These are phyloP conservation scores for Maudiozyma saulgeensis DNA, from an alignment of 805 yeast species.

Conservation along the genomic window DNA sequence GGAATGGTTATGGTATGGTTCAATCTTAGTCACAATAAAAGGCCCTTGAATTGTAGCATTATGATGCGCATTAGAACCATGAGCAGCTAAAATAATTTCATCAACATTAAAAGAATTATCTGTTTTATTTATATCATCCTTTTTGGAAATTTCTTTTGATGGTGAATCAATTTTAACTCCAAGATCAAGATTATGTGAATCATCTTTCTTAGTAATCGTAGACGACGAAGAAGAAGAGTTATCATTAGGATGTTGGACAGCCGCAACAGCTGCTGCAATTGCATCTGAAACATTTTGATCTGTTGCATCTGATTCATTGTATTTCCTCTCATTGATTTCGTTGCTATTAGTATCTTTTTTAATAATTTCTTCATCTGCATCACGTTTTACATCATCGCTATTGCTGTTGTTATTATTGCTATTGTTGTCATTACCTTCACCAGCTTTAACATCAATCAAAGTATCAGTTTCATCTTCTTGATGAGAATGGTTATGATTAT, in stretches of 20 bases:
- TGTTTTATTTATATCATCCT: too few relatives aligned
- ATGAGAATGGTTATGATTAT: neutral
- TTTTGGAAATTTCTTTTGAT: neutral
- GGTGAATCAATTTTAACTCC: neutral
- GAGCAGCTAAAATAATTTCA: neutral
- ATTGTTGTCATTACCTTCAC: neutral
- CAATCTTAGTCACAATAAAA: conserved; percentile 28
- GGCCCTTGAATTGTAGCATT: conserved; percentile 17
- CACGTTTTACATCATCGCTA: neutral
- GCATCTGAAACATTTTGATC: conserved; percentile 28
- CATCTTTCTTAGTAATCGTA: neutral
- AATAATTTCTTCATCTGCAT: neutral
- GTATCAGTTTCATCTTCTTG: neutral
- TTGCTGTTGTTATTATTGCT: neutral
- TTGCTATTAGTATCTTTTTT: conserved; percentile 3
- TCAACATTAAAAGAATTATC: neutral
- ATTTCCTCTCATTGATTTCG: conserved; percentile 4
- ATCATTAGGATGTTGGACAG: conserved; percentile 18
- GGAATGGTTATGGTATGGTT: conserved; percentile 29
- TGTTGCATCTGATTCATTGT: conserved; percentile 11
- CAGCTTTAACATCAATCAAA: neutral
- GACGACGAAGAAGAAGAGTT: neutral
- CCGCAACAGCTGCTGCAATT: conserved; percentile 29
- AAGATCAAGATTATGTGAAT: neutral
- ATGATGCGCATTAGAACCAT: neutral